Conservation (phyloP, 2,329 filamentous ascomycete genomes). For the Stemphylium beticola region DNA sequence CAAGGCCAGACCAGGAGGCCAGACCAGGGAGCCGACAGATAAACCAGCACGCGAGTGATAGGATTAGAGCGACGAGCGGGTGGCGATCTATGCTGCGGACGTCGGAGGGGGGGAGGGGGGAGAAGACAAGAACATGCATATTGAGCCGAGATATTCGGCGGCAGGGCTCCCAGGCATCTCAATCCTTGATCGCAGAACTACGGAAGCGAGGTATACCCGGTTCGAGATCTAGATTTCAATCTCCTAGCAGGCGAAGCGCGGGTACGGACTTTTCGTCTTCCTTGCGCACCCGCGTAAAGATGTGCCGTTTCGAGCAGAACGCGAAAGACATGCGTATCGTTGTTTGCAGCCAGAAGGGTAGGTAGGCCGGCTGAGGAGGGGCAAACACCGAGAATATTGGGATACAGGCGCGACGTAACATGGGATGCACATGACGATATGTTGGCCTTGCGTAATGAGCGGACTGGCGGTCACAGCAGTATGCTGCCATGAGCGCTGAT, state of each 20-base stretch:
- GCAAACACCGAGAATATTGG: background rate
- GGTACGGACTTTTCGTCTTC: background rate
- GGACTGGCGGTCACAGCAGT: constrained; percentile 1
- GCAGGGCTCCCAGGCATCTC: background rate
- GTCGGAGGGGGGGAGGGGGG: background rate
- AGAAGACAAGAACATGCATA: constrained; percentile 11
- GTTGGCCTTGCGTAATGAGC: background rate
- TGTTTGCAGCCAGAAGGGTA: background rate
- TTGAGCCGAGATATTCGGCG: background rate
- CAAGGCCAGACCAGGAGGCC: background rate
- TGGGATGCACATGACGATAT: constrained; percentile 8
- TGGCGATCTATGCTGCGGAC: constrained; percentile 11
- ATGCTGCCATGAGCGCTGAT: background rate
- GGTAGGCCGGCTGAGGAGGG: background rate
- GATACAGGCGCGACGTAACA: constrained; percentile 10
- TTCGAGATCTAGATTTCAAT: background rate
- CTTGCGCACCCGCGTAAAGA: background rate
- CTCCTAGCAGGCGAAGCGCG: background rate
- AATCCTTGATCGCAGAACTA: too few relatives aligned
- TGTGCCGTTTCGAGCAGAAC: background rate
- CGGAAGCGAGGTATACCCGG: constrained; percentile 1
- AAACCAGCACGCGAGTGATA: constrained; percentile 17
- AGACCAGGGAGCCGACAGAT: background rate
- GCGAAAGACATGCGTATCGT: background rate
- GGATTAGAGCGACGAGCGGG: background rate